phyloP scores from a whole-genome alignment of 306 rosid species.

The Potentilla sterilis region DNA sequence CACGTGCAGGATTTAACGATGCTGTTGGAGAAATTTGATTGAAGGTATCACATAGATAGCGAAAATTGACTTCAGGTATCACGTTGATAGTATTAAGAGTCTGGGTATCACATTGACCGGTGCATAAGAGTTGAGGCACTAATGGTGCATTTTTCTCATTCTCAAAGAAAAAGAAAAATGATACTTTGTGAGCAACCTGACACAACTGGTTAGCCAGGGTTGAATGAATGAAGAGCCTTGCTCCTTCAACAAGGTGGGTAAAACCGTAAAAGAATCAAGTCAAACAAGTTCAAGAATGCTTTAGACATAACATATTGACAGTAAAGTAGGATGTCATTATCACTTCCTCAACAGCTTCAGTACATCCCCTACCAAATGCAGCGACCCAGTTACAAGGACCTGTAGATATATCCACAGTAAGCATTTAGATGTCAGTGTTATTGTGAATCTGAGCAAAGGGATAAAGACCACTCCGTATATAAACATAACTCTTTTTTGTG shows the following conservation, averaged over 20 bases:
- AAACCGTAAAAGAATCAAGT: slow-evolving; percentile 1
- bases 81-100: no score
- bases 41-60: no score
- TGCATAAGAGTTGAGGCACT: no score
- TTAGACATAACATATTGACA: background rate
- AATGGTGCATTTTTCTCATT: no score
- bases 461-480: background rate
- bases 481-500: no score
- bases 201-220: background rate
- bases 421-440: background rate
- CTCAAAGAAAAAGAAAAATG: no score
- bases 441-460: background rate
- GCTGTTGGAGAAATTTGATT: no score
- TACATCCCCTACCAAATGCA: slow-evolving; percentile 67
- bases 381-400: slow-evolving; percentile 82
- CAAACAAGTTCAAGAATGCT: slow-evolving; percentile 23
- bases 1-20: no score
- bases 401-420: slow-evolving; percentile 24
- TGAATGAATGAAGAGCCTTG: background rate
- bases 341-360: slow-evolving; percentile 45
- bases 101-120: no score
- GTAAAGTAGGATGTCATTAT: background rate
- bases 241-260: slow-evolving; percentile 10
- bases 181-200: background rate
- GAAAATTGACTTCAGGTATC: no score